Evolutionary conservation across 257 asterid species (phyloP).

Genomic region (Nicotiana tomentosiformis): DNA sequence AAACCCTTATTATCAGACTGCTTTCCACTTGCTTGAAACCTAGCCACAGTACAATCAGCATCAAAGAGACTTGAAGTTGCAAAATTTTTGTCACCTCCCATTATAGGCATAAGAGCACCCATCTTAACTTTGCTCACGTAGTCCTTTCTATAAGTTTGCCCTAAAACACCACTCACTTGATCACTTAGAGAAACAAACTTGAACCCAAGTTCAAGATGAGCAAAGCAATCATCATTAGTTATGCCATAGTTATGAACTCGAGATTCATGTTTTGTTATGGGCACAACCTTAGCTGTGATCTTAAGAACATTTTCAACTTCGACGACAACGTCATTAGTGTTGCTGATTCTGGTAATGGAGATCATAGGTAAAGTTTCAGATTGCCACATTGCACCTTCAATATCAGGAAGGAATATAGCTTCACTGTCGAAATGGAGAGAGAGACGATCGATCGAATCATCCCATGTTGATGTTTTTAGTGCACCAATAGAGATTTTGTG

Average conservation of each 20-base stretch:
- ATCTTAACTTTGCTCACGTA: not conserved
- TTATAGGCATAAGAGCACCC: conserved; percentile 1
- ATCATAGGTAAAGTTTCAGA: not conserved
- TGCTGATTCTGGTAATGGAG: not conserved
- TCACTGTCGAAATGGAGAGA: not conserved
- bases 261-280: not conserved
- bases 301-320: not conserved
- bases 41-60: not conserved
- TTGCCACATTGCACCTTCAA: not conserved
- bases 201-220: conserved; percentile 2
- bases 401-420: not conserved
- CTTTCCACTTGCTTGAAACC: not conserved
- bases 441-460: conserved; percentile 7
- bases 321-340: not conserved
- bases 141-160: not conserved
- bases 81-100: conserved; percentile 5
- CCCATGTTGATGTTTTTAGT: conserved; percentile 2
- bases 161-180: not conserved
- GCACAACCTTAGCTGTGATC: not conserved
- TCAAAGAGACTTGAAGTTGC: not conserved
- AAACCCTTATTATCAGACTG: not conserved
- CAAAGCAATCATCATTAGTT: not conserved
- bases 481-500: conserved; percentile 7
- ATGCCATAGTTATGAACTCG: not conserved
- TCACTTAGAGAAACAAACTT: not conserved